Conservation (phyloP, 306 rosid species). For the apple (Malus domestica) region DNA sequence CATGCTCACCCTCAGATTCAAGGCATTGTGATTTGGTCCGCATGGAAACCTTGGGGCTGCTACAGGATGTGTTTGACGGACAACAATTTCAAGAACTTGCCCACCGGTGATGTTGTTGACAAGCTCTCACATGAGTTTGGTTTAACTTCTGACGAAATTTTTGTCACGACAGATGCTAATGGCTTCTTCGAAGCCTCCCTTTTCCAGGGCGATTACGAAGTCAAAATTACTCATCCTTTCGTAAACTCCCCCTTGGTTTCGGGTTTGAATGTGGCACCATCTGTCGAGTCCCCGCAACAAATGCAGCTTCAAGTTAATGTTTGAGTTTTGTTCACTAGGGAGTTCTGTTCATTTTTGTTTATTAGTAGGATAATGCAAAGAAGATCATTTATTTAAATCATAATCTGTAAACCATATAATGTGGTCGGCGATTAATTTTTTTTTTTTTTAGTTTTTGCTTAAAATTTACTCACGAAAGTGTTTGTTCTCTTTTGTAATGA, state of each 20-base stretch:
- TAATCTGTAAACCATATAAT: too few relatives aligned
- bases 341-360: neutral
- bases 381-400: too few relatives aligned
- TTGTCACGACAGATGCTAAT: constrained; percentile 18
- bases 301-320: constrained; percentile 13
- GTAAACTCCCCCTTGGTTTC: neutral
- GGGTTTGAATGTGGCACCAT: constrained; percentile 11
- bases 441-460: too few relatives aligned
- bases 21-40: constrained; percentile 70
- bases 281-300: neutral
- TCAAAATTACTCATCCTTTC: constrained; percentile 21
- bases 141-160: neutral
- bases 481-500: too few relatives aligned
- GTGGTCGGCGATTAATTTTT: too few relatives aligned
- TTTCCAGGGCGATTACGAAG: constrained; percentile 43
- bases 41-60: constrained; percentile 47
- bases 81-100: constrained; percentile 52
- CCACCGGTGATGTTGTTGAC: constrained; percentile 68
- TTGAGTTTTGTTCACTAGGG: neutral
- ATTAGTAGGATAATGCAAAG: too few relatives aligned
- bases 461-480: too few relatives aligned
- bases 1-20: constrained; percentile 52
- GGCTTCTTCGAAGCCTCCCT: constrained; percentile 36
- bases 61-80: constrained; percentile 56
- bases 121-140: constrained; percentile 54